These are phyloP conservation scores for Dissoconium aciculare DNA, from an alignment of 2,329 filamentous ascomycete species.

Conservation along the genomic window DNA sequence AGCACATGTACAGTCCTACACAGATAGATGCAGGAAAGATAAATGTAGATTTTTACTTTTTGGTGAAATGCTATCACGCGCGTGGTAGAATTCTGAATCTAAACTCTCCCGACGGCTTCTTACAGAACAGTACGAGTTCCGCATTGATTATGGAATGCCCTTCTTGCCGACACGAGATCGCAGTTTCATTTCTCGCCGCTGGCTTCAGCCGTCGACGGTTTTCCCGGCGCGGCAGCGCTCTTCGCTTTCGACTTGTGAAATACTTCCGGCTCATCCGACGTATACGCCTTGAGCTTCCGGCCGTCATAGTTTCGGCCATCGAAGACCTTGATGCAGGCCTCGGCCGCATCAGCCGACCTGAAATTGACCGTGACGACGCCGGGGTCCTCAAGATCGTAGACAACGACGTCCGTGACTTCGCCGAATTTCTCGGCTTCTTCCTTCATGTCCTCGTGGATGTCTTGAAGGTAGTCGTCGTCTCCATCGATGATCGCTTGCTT, in stretches of 20 bases:
- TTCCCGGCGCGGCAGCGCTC: no score
- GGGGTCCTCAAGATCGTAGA: conserved; percentile 74
- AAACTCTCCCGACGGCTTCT: no score
- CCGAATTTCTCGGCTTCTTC: conserved; percentile 82
- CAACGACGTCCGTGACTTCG: conserved; percentile 73
- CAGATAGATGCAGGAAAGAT: no score
- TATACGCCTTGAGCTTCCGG: conserved; percentile 48
- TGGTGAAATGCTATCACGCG: no score
- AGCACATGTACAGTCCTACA: no score
- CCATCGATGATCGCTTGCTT: conserved; percentile 45
- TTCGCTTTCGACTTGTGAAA: conserved; percentile 36
- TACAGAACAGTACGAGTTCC: no score
- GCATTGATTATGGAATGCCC: no score
- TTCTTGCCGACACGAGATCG: no score
- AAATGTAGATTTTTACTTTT: no score
- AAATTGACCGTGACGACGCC: conserved; percentile 82
- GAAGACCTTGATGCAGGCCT: conserved; percentile 55
- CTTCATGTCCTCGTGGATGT: conserved; percentile 88
- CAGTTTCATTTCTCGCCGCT: no score
- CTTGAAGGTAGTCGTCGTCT: conserved; percentile 65
- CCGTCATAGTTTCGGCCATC: conserved; percentile 67
- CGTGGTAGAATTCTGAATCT: no score
- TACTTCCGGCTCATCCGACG: conserved; percentile 44
- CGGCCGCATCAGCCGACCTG: conserved; percentile 52
- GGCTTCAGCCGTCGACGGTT: no score